Base-by-base conservation (phyloP, 352 stramenopile species). In the Pythium coloratum region DNA sequence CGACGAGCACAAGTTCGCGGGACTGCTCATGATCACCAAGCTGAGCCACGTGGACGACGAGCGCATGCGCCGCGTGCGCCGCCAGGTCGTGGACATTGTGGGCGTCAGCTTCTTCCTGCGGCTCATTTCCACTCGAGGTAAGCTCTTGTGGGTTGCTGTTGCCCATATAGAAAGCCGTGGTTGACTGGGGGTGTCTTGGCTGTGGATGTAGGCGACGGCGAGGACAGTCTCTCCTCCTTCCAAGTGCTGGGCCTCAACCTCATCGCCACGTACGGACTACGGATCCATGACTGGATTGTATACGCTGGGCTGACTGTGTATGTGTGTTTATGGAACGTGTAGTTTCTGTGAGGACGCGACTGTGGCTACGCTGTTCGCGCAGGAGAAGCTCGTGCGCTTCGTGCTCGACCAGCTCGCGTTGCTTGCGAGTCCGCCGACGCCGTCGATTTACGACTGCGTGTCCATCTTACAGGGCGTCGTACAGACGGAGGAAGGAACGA, bases 1-100 rank as follows among this genome's bases (percentile, higher is more conserved):
- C 7, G 86, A 96, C 54, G 88, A 96, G 72, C 85, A 96, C 80
- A 94, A 94, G 69, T 94, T 96, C 59, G 88, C 88, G 1, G 88
- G 88, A 1, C 66, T 96, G 74, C 77, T 94, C 40, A 96, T 96
- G 88, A 69, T 94, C 77, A 91, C 88, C 26, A 96, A 94, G 68
- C 81, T 94, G 44, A 65, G 65, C 24, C 66, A 82, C 8, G 62
- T 93, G 24, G 65, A 78, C 20, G 56, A 56, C 46, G 70, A 78
- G 36, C 80, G 69, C 24, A 69, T 89, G 53, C 77, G 81, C 64
- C 64, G 78, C 40, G 65, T 94, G 70, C 78, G 84, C 0, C 67
- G 61, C 26, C 76, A 88, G 49, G 84, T 94, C 50, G 72, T 94
- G 12, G 70, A 77, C 14, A 89, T 72, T 26, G 76, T 94, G 56